These are phyloP conservation scores for Penicillium hordei DNA, from an alignment of 2,329 filamentous ascomycete species.

Conservation along the genomic window DNA sequence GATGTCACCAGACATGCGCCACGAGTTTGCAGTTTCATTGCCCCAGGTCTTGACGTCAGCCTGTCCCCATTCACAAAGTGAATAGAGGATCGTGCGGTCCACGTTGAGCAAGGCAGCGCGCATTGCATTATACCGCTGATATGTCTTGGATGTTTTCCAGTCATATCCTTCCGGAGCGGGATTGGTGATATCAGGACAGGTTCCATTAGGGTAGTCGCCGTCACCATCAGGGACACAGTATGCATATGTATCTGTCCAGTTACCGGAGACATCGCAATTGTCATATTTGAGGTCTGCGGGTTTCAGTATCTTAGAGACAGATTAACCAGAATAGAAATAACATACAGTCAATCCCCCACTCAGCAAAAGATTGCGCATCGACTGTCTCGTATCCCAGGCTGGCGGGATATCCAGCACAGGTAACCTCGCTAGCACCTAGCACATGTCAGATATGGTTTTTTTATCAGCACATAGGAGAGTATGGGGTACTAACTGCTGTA, in stretches of 20 bases:
- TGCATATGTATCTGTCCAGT: conserved; percentile 42
- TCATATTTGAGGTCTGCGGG: conserved; percentile 56
- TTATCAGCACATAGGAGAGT: accelerated
- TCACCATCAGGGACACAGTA: conserved; percentile 43
- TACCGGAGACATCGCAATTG: conserved; percentile 50
- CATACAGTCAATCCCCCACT: conserved; percentile 58
- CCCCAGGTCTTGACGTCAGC: conserved; percentile 55
- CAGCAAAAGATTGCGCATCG: conserved; percentile 59
- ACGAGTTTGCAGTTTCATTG: conserved; percentile 49
- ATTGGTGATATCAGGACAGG: conserved; percentile 37
- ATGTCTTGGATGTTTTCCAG: conserved; percentile 51
- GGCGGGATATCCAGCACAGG: conserved; percentile 59
- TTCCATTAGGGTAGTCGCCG: conserved; percentile 41
- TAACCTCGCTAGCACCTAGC: conserved; percentile 39
- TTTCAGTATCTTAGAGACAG: background rate
- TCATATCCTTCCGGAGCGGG: conserved; percentile 51
- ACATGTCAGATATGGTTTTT: background rate
- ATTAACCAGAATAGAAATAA: background rate
- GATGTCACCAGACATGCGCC: conserved; percentile 43
- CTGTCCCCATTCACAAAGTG: conserved; percentile 56
- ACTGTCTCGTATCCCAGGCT: conserved; percentile 57
- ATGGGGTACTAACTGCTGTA: conserved; percentile 50
- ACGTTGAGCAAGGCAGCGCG: conserved; percentile 51
- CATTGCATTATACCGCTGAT: conserved; percentile 52
- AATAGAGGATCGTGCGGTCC: conserved; percentile 51